Percentiles rank a stretch among this genome's conserved stretches.
Conservation (phyloP, 768 basidiomycete genomes). For the Tricholoma terreum region DNA sequence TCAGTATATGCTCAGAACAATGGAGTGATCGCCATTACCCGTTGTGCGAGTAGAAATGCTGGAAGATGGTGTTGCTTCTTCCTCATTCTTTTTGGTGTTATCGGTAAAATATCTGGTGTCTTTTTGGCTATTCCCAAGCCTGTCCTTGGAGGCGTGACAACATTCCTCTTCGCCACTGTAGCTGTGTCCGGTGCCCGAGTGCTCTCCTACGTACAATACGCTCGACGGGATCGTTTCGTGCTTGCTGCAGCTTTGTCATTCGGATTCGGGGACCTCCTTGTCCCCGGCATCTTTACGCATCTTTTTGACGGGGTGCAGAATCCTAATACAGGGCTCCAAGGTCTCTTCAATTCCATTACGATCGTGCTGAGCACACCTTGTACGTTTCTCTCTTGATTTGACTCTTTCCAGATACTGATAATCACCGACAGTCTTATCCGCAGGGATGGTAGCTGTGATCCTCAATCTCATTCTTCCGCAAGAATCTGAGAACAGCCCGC, state of each 20-base stretch:
- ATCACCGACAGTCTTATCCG: constrained; percentile 42
- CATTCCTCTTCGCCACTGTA: constrained; percentile 81
- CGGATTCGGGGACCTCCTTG: constrained; percentile 69
- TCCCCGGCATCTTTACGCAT: constrained; percentile 61
- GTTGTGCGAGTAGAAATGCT: constrained; percentile 77
- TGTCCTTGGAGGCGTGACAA: constrained; percentile 82
- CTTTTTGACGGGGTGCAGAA: constrained; percentile 62
- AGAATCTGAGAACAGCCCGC: constrained; percentile 5
- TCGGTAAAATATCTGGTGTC: constrained; percentile 81
- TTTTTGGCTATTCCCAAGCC: constrained; percentile 84
- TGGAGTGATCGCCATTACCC: constrained; percentile 79
- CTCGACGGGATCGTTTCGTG: constrained; percentile 65
- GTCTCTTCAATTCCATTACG: constrained; percentile 74
- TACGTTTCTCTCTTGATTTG: constrained; percentile 33
- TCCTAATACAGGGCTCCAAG: constrained; percentile 54
- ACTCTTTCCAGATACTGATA: not conserved
- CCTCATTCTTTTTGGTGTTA: constrained; percentile 74
- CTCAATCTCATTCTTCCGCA: constrained; percentile 57
- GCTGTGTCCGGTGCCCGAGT: constrained; percentile 70
- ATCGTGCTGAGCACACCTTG: constrained; percentile 82
- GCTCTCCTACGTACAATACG: constrained; percentile 55
- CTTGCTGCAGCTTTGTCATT: constrained; percentile 67
- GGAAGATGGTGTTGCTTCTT: constrained; percentile 79
- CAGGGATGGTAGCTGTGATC: constrained; percentile 55
- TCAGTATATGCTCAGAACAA: constrained; percentile 74